These are phyloP conservation scores for Ceriops zippeliana DNA, from an alignment of 345 rosid genomes.

Conservation along the genomic window DNA sequence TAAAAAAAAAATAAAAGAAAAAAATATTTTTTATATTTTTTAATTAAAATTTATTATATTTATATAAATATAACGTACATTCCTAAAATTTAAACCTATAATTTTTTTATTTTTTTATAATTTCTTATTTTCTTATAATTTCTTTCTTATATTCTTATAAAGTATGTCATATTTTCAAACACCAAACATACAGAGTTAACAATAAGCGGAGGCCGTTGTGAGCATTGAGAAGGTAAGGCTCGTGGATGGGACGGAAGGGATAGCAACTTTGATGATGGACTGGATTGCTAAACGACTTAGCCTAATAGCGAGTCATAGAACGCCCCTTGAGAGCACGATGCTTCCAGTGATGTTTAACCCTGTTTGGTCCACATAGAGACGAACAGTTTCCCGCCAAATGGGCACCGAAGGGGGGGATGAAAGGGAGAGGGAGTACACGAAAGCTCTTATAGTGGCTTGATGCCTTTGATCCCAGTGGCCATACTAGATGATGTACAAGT, in stretches of 20 bases:
- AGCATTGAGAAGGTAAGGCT: slow-evolving; percentile 44
- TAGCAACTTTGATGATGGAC: slow-evolving; percentile 43
- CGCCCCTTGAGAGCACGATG: slow-evolving; percentile 41
- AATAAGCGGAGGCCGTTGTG: slow-evolving; percentile 49
- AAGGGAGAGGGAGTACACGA: slow-evolving; percentile 50
- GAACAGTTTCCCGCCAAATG: slow-evolving; percentile 55
- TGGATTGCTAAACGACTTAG: slow-evolving; percentile 48
- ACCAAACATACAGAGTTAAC: too few species aligned
- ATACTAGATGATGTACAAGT: slow-evolving; percentile 55
- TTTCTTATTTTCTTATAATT: too few species aligned
- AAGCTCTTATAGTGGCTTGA: slow-evolving; percentile 50
- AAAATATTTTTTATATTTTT: too few species aligned
- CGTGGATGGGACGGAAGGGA: slow-evolving; percentile 17
- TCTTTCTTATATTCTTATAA: too few species aligned
- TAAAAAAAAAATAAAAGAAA: too few species aligned
- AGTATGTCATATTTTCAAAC: too few species aligned
- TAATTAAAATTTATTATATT: too few species aligned
- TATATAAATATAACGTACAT: too few species aligned
- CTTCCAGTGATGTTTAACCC: slow-evolving; percentile 49
- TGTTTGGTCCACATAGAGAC: slow-evolving; percentile 58
- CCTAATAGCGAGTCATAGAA: slow-evolving; percentile 39
- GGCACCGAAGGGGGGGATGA: slow-evolving; percentile 54
- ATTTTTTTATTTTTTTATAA: too few species aligned
- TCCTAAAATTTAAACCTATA: too few species aligned
- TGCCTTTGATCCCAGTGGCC: slow-evolving; percentile 57